phyloP scores from a whole-genome alignment of 1,139 yeast genomes.

The Suhomyces wounanorum region DNA sequence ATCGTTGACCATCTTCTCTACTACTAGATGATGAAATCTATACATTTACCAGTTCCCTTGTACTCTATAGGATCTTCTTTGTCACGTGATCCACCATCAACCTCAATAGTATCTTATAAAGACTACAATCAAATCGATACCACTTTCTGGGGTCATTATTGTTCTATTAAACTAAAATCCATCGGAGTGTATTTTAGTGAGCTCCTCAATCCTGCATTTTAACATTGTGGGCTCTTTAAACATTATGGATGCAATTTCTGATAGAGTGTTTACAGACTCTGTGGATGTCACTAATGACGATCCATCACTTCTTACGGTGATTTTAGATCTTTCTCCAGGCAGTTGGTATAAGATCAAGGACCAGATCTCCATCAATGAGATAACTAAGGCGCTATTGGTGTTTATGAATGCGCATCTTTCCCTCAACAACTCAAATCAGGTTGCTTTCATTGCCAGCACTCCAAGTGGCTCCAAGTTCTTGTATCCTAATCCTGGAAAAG shows the following conservation, averaged over 20 bases:
- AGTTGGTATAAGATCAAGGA: conserved; percentile 66
- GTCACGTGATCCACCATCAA: not conserved
- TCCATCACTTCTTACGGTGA: conserved; percentile 78
- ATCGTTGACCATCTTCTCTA: too few relatives aligned
- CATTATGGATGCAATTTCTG: conserved; percentile 74
- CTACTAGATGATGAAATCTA: too few relatives aligned
- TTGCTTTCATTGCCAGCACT: conserved; percentile 80
- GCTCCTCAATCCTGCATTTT: too few relatives aligned
- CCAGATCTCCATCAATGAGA: conserved; percentile 51
- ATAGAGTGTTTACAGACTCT: conserved; percentile 57
- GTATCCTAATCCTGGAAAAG: conserved; percentile 56
- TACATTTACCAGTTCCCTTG: too few relatives aligned
- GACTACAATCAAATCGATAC: too few relatives aligned
- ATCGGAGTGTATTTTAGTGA: not conserved
- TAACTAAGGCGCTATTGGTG: conserved; percentile 63
- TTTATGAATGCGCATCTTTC: conserved; percentile 86
- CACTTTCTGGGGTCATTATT: not conserved
- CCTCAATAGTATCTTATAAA: too few relatives aligned
- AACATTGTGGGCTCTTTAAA: not conserved
- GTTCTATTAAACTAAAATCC: not conserved
- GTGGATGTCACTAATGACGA: conserved; percentile 52
- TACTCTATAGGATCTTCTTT: too few relatives aligned
- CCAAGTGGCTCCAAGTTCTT: conserved; percentile 69
- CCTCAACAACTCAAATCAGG: conserved; percentile 79
- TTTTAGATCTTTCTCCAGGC: conserved; percentile 75